These are phyloP conservation scores for Penium margaritaceum DNA, from an alignment of 139 green algal genomes.

Conservation along the genomic window DNA sequence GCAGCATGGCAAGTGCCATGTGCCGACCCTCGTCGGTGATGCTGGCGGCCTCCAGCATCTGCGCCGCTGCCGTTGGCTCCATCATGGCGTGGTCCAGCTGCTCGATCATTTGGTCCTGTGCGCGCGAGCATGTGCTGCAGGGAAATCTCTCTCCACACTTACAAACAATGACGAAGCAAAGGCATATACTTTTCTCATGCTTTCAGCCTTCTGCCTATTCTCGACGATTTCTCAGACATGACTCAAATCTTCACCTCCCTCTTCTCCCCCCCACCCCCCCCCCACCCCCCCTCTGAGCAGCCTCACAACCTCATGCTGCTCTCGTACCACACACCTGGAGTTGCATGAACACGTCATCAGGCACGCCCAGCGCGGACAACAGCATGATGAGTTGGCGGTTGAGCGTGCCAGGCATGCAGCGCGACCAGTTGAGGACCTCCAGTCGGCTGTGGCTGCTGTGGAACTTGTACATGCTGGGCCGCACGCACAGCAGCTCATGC, in stretches of 20 bases:
- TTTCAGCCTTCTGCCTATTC: no score
- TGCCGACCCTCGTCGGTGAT: not conserved
- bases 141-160: no score
- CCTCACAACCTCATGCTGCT: no score
- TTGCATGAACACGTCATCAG: conserved; percentile 2
- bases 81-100: not conserved
- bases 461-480: conserved; percentile 52
- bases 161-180: no score
- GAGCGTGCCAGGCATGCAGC: conserved; percentile 42
- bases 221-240: no score
- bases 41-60: conserved; percentile 10
- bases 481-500: no score
- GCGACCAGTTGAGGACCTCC: conserved; percentile 41
- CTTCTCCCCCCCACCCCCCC: no score
- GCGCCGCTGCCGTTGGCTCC: not conserved
- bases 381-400: conserved; percentile 54
- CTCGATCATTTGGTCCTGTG: conserved; percentile 8
- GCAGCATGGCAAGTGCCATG: conserved; percentile 4
- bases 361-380: conserved; percentile 25
- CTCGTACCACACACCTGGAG: not conserved
- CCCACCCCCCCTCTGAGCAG: no score
- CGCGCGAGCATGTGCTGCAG: no score
- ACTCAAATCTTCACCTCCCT: no score
- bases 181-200: no score
- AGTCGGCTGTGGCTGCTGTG: conserved; percentile 26